Evolutionary conservation across 2,329 filamentous ascomycete species (phyloP).

Genomic region (Fusarium subglutinans): DNA sequence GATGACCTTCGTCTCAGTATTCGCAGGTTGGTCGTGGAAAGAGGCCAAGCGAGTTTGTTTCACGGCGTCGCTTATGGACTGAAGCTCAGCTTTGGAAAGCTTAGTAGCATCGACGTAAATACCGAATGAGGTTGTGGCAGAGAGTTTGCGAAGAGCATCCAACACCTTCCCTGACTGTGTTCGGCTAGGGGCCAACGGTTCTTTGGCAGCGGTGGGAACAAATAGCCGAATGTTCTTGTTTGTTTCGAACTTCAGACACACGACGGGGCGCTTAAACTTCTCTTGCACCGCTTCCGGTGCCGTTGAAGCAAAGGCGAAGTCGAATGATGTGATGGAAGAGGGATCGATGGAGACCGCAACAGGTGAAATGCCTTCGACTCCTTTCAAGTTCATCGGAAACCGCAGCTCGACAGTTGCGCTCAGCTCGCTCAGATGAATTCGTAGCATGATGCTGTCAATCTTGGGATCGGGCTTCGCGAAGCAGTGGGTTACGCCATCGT

Average conservation of each 20-base stretch:
- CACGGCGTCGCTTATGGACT: conserved; percentile 8
- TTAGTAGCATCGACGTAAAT: conserved; percentile 19
- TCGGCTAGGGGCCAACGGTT: conserved; percentile 11
- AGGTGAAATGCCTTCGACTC: neutral
- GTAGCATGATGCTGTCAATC: neutral
- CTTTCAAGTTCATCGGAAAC: conserved; percentile 22
- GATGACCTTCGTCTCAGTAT: conserved; percentile 1
- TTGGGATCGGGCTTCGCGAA: conserved; percentile 20
- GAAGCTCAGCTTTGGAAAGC: conserved; percentile 18
- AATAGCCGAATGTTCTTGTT: neutral
- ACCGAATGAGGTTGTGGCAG: neutral
- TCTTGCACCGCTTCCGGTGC: neutral
- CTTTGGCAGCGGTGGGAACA: neutral
- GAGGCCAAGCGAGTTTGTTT: neutral
- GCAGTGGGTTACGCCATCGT: neutral
- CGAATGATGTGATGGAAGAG: conserved; percentile 20
- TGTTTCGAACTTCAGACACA: neutral
- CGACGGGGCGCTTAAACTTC: neutral
- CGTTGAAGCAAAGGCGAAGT: neutral
- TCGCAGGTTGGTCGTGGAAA: neutral
- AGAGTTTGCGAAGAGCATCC: conserved; percentile 18
- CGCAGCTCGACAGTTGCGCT: neutral
- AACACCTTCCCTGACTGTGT: conserved; percentile 21
- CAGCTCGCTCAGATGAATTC: neutral
- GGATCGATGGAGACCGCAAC: conserved; percentile 3